Base-by-base conservation (phyloP, 805 yeast genomes). In the Pichia paraexigua region DNA sequence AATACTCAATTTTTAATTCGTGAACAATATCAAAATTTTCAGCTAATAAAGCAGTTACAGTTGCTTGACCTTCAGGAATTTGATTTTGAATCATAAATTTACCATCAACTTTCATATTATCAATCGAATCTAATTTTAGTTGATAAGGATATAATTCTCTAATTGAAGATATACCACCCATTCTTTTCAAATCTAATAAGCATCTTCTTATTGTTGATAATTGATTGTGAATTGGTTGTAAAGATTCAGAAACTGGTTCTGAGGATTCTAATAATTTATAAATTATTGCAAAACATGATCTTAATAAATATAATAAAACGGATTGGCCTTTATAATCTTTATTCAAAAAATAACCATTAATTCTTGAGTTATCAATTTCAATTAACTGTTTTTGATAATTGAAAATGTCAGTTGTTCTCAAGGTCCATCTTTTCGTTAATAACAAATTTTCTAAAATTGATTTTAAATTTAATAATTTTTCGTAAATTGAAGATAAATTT, bases 1-100 rank as follows among this genome's bases (percentile, higher is more conserved):
- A 90, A 48, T 86, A 78, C 63, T 90, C 96, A 37, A 87, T 83
- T 63, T 89, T 86, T 66, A 94, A 74, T 70, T 94, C 99, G 63
- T 92, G 94, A 45, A 87, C 76, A 53, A 92, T 85, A 66, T 94
- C 99, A 65, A 89, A 94, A 67, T 98, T 92, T 65, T 91, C 97
- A 4, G 96, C 94, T 47, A 92, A 72, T 52, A 92, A 70, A 1
- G 96, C 96, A 66, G 83, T 90, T 56, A 94, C 73, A n/a, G 95
- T 82, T 7, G 97, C 99, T 69, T 94, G 99, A 13, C 99, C 99
- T 65, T 94, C 98, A 2, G 99, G 99, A 43, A 94, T 85, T 56
- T 88, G 87, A 48, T 82, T 87, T 55, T 87, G 88, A 45, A 89
- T 85, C 63, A 86, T 81, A 62, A 94, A 94, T 71, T 88, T 92